phyloP scores from a whole-genome alignment of 2,329 filamentous ascomycete genomes.

The Phaeoacremonium minimum region DNA sequence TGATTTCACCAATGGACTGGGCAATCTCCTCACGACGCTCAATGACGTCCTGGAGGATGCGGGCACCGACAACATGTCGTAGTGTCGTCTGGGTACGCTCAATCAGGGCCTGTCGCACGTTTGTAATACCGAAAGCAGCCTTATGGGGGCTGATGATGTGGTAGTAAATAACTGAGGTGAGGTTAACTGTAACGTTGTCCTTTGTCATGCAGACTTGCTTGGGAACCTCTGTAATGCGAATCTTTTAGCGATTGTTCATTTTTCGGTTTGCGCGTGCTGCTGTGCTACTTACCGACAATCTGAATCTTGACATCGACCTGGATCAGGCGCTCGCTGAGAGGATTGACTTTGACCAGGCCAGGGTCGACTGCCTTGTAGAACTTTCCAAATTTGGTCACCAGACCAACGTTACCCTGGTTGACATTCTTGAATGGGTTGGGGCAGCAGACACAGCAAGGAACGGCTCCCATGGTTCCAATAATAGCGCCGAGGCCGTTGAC shows the following conservation, averaged over 20 bases:
- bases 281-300: slow-evolving; percentile 61
- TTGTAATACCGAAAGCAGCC: slow-evolving; percentile 92
- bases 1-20: slow-evolving; percentile 91
- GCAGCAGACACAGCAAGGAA: slow-evolving; percentile 88
- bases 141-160: slow-evolving; percentile 95
- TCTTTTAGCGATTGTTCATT: no score
- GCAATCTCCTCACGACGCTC: slow-evolving; percentile 97
- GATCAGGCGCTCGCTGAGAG: slow-evolving; percentile 81
- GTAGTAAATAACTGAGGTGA: slow-evolving; percentile 99
- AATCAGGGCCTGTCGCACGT: slow-evolving; percentile 91
- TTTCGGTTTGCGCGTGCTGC: no score
- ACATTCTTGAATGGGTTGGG: slow-evolving; percentile 96
- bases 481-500: slow-evolving; percentile 70
- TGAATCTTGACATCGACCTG: slow-evolving; percentile 99
- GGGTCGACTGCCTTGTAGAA: slow-evolving; percentile 97
- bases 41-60: slow-evolving; percentile 95
- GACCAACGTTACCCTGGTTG: slow-evolving; percentile 85
- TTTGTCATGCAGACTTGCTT: slow-evolving; percentile 99
- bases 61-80: slow-evolving; percentile 91
- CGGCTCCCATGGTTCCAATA: slow-evolving; percentile 76
- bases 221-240: slow-evolving; percentile 65
- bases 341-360: slow-evolving; percentile 95
- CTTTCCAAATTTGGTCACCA: slow-evolving; percentile 91
- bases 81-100: slow-evolving; percentile 98
- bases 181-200: slow-evolving; percentile 91